phyloP scores from a whole-genome alignment of 495 filamentous ascomycete genomes.

The Cercophora scortea region DNA sequence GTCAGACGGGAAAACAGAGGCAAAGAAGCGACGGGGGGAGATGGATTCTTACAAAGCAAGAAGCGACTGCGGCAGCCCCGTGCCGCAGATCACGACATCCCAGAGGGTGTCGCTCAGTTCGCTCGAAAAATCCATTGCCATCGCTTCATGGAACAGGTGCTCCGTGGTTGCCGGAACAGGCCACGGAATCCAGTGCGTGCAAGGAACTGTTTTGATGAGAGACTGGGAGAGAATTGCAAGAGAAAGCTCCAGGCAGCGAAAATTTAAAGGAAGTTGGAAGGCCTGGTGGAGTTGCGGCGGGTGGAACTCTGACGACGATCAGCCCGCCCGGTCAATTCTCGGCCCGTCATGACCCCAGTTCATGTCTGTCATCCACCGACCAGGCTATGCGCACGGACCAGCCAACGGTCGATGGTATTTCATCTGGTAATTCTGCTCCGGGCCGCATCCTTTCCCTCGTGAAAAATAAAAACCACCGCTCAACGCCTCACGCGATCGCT shows the following conservation, averaged over 20 bases:
- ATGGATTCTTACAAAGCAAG: conserved; percentile 72
- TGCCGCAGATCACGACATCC: conserved; percentile 89
- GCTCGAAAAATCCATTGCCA: conserved; percentile 76
- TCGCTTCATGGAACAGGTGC: conserved; percentile 33
- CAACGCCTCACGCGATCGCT: conserved; percentile 31
- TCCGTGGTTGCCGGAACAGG: conserved; percentile 8
- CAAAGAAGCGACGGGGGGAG: not conserved
- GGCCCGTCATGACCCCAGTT: conserved; percentile 4
- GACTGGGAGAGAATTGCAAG: conserved; percentile 20
- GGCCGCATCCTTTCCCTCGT: conserved; percentile 9
- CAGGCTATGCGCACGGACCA: conserved; percentile 7
- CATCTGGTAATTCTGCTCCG: not conserved
- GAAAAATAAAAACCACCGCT: conserved; percentile 39
- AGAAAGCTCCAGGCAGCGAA: conserved; percentile 16
- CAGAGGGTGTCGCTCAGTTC: conserved; percentile 73
- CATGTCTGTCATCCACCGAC: not conserved
- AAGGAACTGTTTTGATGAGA: not conserved
- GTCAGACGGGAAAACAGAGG: conserved; percentile 44
- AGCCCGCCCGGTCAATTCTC: conserved; percentile 9
- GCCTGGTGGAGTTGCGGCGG: not conserved
- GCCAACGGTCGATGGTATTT: not conserved
- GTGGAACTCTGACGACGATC: conserved; percentile 10
- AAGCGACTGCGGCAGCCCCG: conserved; percentile 82
- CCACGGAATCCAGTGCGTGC: not conserved
- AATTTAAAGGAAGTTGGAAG: conserved; percentile 27